Evolutionary conservation across 2,329 filamentous ascomycete species (phyloP), one percentile per base, ranked within the genome.

Genomic region (Fusarium concolor): DNA sequence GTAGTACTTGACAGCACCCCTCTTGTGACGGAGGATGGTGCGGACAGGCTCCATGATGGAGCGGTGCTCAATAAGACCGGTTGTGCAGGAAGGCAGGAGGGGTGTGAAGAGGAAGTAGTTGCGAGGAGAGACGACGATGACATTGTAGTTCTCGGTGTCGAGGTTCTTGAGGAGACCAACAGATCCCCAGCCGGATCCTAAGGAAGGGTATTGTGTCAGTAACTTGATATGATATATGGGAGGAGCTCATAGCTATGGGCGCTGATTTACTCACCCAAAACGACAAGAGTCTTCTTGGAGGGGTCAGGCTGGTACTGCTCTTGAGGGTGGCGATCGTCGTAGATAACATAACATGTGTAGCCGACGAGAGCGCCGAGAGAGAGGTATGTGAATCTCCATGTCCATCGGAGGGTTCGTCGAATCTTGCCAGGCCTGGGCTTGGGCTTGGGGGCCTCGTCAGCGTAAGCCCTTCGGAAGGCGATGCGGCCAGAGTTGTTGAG

Each of bases 31-130:
- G 73, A 97, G 87, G 80, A 99, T 97, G 79, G 96, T 93, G 78
- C 96, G 93, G 75, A 99, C 91, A 58, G 96, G 96, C 85, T 99
- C 96, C 96, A 99, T 99, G 82, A 99, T 99, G 77, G 94, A 98
- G 79, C 96, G 93, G 85, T 98, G 96, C 86, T 99, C 96, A 80
- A 99, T 96, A 74, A 93, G 92, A 76, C 96, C 96, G 71, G 95
- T 97, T 52, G 96, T 98, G 83, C 96, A 99, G 78, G 95, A 98
- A 70, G 96, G 96, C 65, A 99, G 89, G 62, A 99, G 89, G 63
- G 96, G 96, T 29, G 96, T 99, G 87, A 99, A 99, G 73, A 99
- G 91, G 90, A 99, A 99, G 88, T 97, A 99, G 85, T 99, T 99
- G 79, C 96, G 93, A 55, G 96, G 96, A 49, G 96, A 98, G 80